Evolutionary conservation across 495 filamentous ascomycete species (phyloP).

Genomic region (Glonium stellatum): DNA sequence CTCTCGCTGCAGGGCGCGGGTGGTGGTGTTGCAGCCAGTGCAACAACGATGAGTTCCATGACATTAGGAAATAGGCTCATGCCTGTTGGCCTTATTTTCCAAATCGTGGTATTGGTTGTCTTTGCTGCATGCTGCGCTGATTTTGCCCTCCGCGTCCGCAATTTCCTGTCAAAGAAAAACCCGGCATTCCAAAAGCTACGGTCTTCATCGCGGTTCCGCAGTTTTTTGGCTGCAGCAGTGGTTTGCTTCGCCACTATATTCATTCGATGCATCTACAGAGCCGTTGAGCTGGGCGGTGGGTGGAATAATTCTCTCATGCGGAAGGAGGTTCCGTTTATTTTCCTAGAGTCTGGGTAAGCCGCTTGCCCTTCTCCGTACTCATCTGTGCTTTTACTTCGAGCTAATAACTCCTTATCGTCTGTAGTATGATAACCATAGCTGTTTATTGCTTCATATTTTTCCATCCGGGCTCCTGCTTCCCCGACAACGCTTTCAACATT

Average conservation of each 20-base stretch:
- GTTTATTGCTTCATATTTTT: neutral
- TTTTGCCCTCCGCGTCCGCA: conserved; percentile 5
- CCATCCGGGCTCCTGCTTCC: neutral
- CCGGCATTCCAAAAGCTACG: neutral
- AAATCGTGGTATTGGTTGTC: conserved; percentile 28
- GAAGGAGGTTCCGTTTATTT: neutral
- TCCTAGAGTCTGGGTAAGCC: neutral
- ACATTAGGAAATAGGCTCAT: conserved; percentile 25
- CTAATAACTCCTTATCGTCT: neutral
- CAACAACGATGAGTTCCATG: conserved; percentile 8
- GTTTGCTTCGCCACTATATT: conserved; percentile 14
- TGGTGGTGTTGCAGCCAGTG: conserved; percentile 34
- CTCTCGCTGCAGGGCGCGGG: conserved; percentile 46
- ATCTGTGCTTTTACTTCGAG: neutral
- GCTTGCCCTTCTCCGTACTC: neutral
- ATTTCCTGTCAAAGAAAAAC: neutral
- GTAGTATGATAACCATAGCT: neutral
- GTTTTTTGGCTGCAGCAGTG: neutral
- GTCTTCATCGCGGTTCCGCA: neutral
- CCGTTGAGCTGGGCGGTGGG: conserved; percentile 25
- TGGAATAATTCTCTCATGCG: conserved; percentile 13
- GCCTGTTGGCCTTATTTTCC: conserved; percentile 30
- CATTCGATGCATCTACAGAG: conserved; percentile 24
- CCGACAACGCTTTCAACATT: neutral
- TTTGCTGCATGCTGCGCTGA: conserved; percentile 26